These are phyloP conservation scores for Pythium vanterpoolii DNA, from an alignment of 352 stramenopile species.

Conservation along the genomic window DNA sequence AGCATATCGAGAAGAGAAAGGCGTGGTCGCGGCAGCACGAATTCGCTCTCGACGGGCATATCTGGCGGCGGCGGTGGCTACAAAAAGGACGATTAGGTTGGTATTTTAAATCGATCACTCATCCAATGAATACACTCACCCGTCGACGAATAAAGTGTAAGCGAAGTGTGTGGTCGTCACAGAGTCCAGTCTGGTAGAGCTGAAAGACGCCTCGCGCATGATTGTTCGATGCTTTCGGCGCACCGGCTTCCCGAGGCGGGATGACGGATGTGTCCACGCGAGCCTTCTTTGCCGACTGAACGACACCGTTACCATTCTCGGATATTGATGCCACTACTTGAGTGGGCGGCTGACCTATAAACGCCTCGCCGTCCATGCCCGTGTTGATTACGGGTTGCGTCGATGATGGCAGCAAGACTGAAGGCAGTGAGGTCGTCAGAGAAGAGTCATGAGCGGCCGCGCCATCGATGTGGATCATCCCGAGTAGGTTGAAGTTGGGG, in stretches of 20 bases:
- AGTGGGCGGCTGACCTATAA: background rate
- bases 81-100: background rate
- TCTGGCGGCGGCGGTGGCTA: conserved; percentile 20
- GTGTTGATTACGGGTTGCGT: background rate
- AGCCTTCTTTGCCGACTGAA: conserved; percentile 6
- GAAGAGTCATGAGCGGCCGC: background rate
- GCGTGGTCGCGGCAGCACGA: conserved; percentile 44
- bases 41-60: conserved; percentile 33
- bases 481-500: conserved; percentile 22
- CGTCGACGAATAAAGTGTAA: conserved; percentile 48
- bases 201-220: conserved; percentile 33
- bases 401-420: background rate
- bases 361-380: conserved; percentile 5
- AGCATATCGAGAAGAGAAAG: conserved; percentile 39
- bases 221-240: background rate
- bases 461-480: conserved; percentile 6
- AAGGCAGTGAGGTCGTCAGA: background rate
- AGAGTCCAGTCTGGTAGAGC: conserved; percentile 60
- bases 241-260: background rate
- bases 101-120: background rate
- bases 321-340: background rate
- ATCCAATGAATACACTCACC: conserved; percentile 16
- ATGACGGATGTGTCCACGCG: background rate
- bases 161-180: conserved; percentile 50
- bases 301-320: background rate